These are phyloP conservation scores for Neurospora sp. DNA, from an alignment of 495 filamentous ascomycete species.

Conservation along the genomic window DNA sequence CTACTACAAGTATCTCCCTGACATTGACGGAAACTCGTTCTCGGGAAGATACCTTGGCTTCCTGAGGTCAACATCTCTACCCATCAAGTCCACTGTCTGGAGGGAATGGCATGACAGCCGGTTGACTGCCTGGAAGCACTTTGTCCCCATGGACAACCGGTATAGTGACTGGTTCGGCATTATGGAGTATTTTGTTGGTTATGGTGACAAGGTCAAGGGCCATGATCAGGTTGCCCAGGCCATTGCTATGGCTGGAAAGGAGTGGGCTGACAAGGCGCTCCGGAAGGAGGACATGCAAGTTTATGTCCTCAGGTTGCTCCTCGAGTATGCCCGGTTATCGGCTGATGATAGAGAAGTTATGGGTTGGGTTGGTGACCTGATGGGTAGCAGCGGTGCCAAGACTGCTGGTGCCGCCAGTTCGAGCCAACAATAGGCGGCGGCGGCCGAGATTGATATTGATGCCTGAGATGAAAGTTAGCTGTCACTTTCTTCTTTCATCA, in stretches of 20 bases:
- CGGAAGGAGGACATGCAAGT: conserved; percentile 64
- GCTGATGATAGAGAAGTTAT: conserved; percentile 57
- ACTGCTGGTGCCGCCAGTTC: not conserved
- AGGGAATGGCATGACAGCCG: conserved; percentile 67
- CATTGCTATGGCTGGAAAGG: conserved; percentile 52
- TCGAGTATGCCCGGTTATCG: conserved; percentile 60
- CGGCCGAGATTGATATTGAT: not conserved
- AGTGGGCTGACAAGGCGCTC: conserved; percentile 60
- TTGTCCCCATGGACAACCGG: conserved; percentile 77
- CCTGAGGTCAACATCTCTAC: conserved; percentile 50
- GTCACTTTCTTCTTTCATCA: not conserved
- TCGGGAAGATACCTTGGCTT: conserved; percentile 63
- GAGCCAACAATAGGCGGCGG: not conserved
- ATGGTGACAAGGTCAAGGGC: conserved; percentile 17
- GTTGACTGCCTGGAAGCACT: conserved; percentile 62
- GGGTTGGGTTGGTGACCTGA: conserved; percentile 50
- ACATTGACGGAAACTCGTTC: conserved; percentile 67
- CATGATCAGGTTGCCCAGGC: conserved; percentile 37
- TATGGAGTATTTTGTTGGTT: conserved; percentile 70
- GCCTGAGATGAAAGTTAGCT: not conserved
- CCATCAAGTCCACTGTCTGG: conserved; percentile 65
- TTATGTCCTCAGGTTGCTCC: conserved; percentile 55
- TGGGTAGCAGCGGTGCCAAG: not conserved
- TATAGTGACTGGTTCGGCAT: conserved; percentile 68
- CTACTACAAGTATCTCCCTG: conserved; percentile 49